phyloP scores from a whole-genome alignment of 2,329 filamentous ascomycete genomes.

The Myriosclerotinia scirpicola region DNA sequence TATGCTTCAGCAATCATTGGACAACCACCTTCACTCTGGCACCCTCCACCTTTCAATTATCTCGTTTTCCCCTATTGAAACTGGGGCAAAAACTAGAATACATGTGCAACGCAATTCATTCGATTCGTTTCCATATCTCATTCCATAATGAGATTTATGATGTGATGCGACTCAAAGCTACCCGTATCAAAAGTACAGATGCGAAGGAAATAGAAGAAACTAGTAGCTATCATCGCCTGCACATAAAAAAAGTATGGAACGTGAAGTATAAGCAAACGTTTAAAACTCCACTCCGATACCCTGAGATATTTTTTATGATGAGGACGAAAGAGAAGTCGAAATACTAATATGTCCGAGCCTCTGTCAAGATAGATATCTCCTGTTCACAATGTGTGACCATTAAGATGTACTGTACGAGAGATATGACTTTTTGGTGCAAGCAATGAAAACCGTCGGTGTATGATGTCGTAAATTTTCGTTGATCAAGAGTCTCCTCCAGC shows the following conservation, averaged over 20 bases:
- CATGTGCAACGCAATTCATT: slow-evolving; percentile 40
- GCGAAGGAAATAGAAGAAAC: slow-evolving; percentile 37
- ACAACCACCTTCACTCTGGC: background rate
- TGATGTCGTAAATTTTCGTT: slow-evolving; percentile 8
- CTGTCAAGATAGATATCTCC: slow-evolving; percentile 33
- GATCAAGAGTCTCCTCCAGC: slow-evolving; percentile 38
- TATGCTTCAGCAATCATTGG: slow-evolving; percentile 10
- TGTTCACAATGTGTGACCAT: slow-evolving; percentile 37
- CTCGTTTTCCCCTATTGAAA: slow-evolving; percentile 28
- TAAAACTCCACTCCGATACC: slow-evolving; percentile 39
- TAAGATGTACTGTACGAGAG: slow-evolving; percentile 40
- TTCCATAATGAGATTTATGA: slow-evolving; percentile 27
- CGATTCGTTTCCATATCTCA: slow-evolving; percentile 20
- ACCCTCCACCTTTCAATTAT: slow-evolving; percentile 32
- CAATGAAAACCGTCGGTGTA: slow-evolving; percentile 29
- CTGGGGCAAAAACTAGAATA: slow-evolving; percentile 39
- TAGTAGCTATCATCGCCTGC: slow-evolving; percentile 39
- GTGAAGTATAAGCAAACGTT: slow-evolving; percentile 40
- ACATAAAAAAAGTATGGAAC: slow-evolving; percentile 21
- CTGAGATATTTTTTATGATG: slow-evolving; percentile 23
- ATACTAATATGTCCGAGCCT: slow-evolving; percentile 29
- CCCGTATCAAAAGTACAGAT: slow-evolving; percentile 40
- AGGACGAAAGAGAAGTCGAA: slow-evolving; percentile 33
- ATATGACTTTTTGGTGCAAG: slow-evolving; percentile 36
- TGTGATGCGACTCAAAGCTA: slow-evolving; percentile 35